Conservation (phyloP, 306 rosid genomes). For the Sicyos baderoa region DNA sequence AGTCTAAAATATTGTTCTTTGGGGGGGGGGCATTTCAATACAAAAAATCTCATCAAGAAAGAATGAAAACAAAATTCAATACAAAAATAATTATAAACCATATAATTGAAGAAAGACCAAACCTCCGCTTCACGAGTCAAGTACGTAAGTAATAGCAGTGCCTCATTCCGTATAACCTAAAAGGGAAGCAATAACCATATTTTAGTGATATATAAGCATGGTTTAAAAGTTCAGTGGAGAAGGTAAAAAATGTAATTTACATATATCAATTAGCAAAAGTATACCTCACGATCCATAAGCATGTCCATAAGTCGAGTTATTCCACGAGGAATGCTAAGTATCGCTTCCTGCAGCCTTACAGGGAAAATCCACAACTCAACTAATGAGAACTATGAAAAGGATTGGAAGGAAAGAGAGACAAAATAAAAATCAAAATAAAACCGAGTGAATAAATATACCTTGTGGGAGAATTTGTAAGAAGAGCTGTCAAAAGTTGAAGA, state of each 20-base stretch:
- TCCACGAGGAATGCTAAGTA: slow-evolving; percentile 82
- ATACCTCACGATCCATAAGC: slow-evolving; percentile 98
- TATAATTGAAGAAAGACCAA: slow-evolving; percentile 21
- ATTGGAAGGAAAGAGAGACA: neutral
- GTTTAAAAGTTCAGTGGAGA: neutral
- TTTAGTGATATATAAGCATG: slow-evolving; percentile 4
- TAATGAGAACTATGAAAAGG: slow-evolving; percentile 11
- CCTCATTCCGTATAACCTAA: slow-evolving; percentile 92
- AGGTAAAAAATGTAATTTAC: neutral
- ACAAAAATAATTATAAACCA: neutral
- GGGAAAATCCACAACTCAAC: slow-evolving; percentile 30
- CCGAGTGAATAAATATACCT: slow-evolving; percentile 36
- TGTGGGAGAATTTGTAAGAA: slow-evolving; percentile 71
- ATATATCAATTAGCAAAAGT: slow-evolving; percentile 6
- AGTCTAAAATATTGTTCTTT: neutral
- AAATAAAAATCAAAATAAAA: neutral
- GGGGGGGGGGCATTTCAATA: neutral
- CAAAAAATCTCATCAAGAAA: neutral
- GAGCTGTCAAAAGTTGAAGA: slow-evolving; percentile 85
- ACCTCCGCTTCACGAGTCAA: slow-evolving; percentile 96
- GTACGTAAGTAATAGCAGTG: slow-evolving; percentile 77
- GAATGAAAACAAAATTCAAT: neutral
- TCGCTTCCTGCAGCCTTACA: slow-evolving; percentile 91
- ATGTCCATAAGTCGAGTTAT: slow-evolving; percentile 92
- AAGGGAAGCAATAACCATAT: slow-evolving; percentile 25